Percentiles rank a stretch among this genome's conserved stretches.
phyloP scores from a whole-genome alignment of 1,284 basidiomycete genomes.

The Athelia sp. region DNA sequence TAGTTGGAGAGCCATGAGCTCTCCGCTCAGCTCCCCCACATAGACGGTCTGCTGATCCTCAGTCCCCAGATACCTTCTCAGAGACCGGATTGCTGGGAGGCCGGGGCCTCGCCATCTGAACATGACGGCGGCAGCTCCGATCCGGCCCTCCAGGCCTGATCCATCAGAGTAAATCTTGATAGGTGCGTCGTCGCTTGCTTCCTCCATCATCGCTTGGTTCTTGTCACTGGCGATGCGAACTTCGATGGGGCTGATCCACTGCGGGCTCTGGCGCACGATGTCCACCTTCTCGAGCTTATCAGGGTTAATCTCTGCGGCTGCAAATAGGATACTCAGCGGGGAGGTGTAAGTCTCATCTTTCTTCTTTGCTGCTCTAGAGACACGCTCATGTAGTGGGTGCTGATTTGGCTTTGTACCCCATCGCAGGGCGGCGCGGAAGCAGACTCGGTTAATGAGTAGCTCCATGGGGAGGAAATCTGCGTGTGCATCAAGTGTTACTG shows the following conservation, averaged over 20 bases:
- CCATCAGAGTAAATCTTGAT: constrained; percentile 25
- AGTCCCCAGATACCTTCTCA: constrained; percentile 7
- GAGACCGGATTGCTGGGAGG: not conserved
- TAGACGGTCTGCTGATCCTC: constrained; percentile 12
- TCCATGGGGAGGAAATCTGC: constrained; percentile 26
- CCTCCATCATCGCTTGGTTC: constrained; percentile 4
- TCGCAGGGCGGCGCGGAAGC: constrained; percentile 20
- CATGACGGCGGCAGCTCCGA: constrained; percentile 22
- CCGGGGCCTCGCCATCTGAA: not conserved
- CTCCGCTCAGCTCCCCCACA: constrained; percentile 14
- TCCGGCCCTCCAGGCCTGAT: constrained; percentile 17
- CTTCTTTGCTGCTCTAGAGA: constrained; percentile 8
- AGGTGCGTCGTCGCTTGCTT: constrained; percentile 9
- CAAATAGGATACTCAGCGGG: constrained; percentile 16
- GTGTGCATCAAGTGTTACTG: constrained; percentile 26
- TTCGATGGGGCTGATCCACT: constrained; percentile 1
- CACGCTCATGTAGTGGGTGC: constrained; percentile 24
- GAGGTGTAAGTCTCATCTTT: constrained; percentile 7
- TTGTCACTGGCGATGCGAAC: not conserved
- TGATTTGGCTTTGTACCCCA: constrained; percentile 24
- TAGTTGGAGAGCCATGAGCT: constrained; percentile 8
- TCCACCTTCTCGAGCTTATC: constrained; percentile 13
- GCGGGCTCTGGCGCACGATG: not conserved
- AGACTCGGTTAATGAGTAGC: constrained; percentile 17
- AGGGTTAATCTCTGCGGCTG: constrained; percentile 5